Evolutionary conservation across 805 yeast genomes (phyloP).

Genomic region (baker's yeast (Saccharomyces cerevisiae)): DNA sequence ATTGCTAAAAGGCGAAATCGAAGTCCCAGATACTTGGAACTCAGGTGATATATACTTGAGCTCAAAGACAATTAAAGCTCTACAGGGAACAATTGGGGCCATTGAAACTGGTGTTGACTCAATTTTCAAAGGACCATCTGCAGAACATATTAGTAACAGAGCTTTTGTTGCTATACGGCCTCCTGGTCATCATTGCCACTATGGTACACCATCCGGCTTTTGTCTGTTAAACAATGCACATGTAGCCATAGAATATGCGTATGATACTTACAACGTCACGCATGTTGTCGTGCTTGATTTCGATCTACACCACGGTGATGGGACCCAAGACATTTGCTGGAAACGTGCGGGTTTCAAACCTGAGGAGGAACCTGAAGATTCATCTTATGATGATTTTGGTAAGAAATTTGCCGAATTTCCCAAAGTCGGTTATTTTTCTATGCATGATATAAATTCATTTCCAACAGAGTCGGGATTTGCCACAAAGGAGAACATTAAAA

Average conservation of each 20-base stretch:
- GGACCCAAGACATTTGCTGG: slow-evolving; percentile 82
- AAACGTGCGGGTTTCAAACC: slow-evolving; percentile 44
- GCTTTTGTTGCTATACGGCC: slow-evolving; percentile 69
- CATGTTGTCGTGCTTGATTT: slow-evolving; percentile 79
- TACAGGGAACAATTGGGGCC: slow-evolving; percentile 72
- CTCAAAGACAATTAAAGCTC: slow-evolving; percentile 56
- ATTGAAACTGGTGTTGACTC: slow-evolving; percentile 63
- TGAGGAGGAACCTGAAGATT: slow-evolving; percentile 20
- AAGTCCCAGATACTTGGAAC: slow-evolving; percentile 77
- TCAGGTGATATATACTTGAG: slow-evolving; percentile 73
- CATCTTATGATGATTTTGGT: slow-evolving; percentile 40
- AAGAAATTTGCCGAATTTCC: slow-evolving; percentile 38
- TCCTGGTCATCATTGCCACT: slow-evolving; percentile 84
- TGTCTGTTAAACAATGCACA: slow-evolving; percentile 77
- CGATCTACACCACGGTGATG: slow-evolving; percentile 86
- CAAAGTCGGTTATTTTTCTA: slow-evolving; percentile 70
- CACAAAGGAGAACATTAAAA: slow-evolving; percentile 56
- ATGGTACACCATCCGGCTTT: slow-evolving; percentile 77
- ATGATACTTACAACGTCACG: slow-evolving; percentile 50
- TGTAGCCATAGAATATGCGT: slow-evolving; percentile 71
- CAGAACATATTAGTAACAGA: slow-evolving; percentile 31
- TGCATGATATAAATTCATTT: slow-evolving; percentile 79
- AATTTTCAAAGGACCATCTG: slow-evolving; percentile 33
- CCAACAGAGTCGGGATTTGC: slow-evolving; percentile 79
- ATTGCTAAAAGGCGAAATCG: slow-evolving; percentile 46